A percentile compares a stretch with the other conserved stretches of the same genome.
Conservation (phyloP, 805 yeast genomes). For the Monosporozyma yasuniensis region DNA sequence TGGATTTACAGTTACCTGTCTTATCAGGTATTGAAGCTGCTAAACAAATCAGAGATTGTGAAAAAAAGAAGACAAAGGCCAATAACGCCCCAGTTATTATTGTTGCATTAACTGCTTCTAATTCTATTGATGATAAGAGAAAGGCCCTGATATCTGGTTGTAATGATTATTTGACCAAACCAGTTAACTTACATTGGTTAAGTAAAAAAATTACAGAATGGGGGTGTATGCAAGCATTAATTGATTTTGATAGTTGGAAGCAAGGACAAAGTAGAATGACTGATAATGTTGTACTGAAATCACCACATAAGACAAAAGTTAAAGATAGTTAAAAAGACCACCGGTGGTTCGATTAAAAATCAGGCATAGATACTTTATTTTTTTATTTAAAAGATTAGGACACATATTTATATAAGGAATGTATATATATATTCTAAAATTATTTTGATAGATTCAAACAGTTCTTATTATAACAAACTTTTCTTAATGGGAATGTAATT, state of each 20-base stretch:
- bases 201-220: constrained; percentile 91
- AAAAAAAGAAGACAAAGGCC: constrained; percentile 44
- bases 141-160: constrained; percentile 96
- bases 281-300: constrained; percentile 17
- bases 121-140: constrained; percentile 73
- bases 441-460: not conserved
- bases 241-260: constrained; percentile 91
- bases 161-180: constrained; percentile 91
- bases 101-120: constrained; percentile 92
- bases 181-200: constrained; percentile 90
- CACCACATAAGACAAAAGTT: constrained; percentile 2
- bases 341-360: not conserved
- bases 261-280: constrained; percentile 37
- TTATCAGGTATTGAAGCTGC: constrained; percentile 95
- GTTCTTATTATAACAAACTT: not conserved
- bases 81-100: constrained; percentile 86
- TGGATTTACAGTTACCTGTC: constrained; percentile 96
- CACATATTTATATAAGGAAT: not conserved
- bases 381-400: not conserved
- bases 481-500: not conserved
- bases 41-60: constrained; percentile 79
- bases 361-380: not conserved
- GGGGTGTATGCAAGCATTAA: constrained; percentile 98
- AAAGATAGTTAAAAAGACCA: constrained; percentile 1
- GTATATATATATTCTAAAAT: not conserved